Conservation (phyloP, 2,329 filamentous ascomycete genomes). For the Chaetomiaceae sp. region DNA sequence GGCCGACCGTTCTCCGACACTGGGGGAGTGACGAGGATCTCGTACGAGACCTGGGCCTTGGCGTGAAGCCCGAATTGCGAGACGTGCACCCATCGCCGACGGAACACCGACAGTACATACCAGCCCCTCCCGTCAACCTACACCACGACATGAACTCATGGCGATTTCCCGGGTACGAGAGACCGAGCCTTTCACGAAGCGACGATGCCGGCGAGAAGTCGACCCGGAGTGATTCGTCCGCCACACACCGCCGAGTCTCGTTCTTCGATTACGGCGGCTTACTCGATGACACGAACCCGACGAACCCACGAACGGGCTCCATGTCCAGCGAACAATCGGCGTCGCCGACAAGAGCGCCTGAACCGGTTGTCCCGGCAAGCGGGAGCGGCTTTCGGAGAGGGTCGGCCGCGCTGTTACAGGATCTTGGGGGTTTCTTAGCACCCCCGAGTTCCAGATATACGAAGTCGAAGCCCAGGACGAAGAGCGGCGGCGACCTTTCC, state of each 20-base stretch:
- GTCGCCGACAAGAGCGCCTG: constrained; percentile 34
- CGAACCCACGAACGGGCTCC: constrained; percentile 39
- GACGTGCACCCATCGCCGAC: constrained; percentile 29
- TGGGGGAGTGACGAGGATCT: constrained; percentile 93
- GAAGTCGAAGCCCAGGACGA: constrained; percentile 9
- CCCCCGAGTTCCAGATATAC: constrained; percentile 33
- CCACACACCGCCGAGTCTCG: constrained; percentile 59
- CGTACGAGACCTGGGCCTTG: constrained; percentile 72
- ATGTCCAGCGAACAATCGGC: constrained; percentile 41
- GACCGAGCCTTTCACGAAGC: constrained; percentile 32
- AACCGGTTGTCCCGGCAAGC: constrained; percentile 43
- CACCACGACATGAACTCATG: constrained; percentile 42
- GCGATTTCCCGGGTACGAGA: constrained; percentile 41
- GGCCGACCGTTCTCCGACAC: constrained; percentile 55
- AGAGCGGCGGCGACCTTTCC: not conserved
- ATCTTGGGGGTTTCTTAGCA: constrained; percentile 51
- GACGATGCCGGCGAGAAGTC: constrained; percentile 37
- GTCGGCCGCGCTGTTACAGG: constrained; percentile 55
- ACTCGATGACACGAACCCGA: constrained; percentile 43
- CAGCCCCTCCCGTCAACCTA: constrained; percentile 35
- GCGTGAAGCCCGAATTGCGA: constrained; percentile 52
- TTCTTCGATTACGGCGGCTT: constrained; percentile 85
- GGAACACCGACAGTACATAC: constrained; percentile 26
- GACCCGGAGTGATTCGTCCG: constrained; percentile 37
- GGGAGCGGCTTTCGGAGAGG: constrained; percentile 47